Base-by-base conservation (phyloP, 106 monocot genomes). In the Narthecium ossifragum region DNA sequence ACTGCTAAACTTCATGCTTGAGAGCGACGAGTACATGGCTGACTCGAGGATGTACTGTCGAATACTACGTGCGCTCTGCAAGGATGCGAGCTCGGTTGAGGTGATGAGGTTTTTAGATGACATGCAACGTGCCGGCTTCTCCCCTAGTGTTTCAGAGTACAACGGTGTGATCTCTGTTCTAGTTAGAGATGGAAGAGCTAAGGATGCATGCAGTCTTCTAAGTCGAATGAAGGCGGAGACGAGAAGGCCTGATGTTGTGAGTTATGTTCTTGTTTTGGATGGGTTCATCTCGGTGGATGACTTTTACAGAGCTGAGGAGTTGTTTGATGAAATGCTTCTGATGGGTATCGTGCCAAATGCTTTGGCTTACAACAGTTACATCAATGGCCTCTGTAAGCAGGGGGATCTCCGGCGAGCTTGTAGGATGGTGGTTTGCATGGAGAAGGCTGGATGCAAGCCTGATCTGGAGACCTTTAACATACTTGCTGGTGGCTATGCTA, bases 271-370 rank as follows among this genome's bases (percentile, higher is more conserved):
- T 33, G 54, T 86, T 8, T 66, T 92, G 18, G 25, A 49, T 38
- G 86, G 72, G 1, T 86, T 79, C 31, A 31, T 52, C 32, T 57
- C 53, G 34, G 29, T 33, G 20, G 55, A 58, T 31, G 69, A 73
- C 29, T 84, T 80, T 41, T 24, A 51, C 0, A 72, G 50, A 50
- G 80, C 57, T 22, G 80, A 84, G 38, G 75, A 80, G 12, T 25
- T 86, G 37, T 92, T 92, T 60, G 92, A 92, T 72, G 92, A 86
- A 67, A 75, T 86, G 46, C 83, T 92, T 48, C 8, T 92, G 21
- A 62, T 56, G n/a, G 92, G 91, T 22, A 49, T 80, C 37, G 24
- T 69, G 31, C 91, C 86, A 7, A 61, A 78, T 65, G 2, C 46
- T 50, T 48, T 17, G 30, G 69, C 75, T 6, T 91, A 79, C 41